Evolutionary conservation across 352 stramenopile species (phyloP).

Genomic region (Pythium scleroteichum): DNA sequence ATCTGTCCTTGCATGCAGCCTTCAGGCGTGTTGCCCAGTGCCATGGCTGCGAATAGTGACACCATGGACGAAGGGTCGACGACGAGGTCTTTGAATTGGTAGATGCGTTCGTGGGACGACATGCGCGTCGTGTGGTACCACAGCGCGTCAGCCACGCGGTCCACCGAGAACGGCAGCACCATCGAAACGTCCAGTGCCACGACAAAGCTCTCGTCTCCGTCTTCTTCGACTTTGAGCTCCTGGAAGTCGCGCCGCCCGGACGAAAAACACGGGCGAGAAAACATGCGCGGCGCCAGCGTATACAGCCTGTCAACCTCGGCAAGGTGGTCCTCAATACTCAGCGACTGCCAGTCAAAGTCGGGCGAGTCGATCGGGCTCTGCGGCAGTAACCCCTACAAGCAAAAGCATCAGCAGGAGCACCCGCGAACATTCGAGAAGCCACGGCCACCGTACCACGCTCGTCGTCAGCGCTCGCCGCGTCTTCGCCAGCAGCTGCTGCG

Average conservation of each 20-base stretch:
- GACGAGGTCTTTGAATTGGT: constrained; percentile 6
- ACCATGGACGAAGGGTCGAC: constrained; percentile 5
- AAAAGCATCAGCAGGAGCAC: background rate
- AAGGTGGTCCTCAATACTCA: constrained; percentile 1
- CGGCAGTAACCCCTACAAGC: constrained; percentile 1
- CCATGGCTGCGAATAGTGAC: background rate
- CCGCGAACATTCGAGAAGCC: no score
- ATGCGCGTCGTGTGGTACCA: constrained; percentile 15
- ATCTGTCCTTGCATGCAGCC: constrained; percentile 17
- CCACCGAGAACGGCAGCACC: constrained; percentile 7
- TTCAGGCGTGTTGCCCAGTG: background rate
- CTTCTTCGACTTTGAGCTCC: constrained; percentile 1
- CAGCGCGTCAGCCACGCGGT: constrained; percentile 9
- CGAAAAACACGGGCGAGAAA: background rate
- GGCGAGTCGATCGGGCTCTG: background rate
- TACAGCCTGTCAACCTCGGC: background rate
- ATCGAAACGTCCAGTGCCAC: background rate
- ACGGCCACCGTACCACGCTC: no score
- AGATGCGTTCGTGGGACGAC: constrained; percentile 9
- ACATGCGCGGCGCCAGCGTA: background rate
- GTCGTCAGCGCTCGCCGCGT: background rate
- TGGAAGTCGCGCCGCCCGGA: constrained; percentile 2
- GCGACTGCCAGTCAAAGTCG: background rate
- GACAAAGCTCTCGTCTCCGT: background rate
- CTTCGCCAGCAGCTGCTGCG: background rate